Evolutionary conservation across 2,329 filamentous ascomycete genomes (phyloP), one percentile per base, ranked within the genome.

Genomic region (Phaeophleospora eucalypticola): DNA sequence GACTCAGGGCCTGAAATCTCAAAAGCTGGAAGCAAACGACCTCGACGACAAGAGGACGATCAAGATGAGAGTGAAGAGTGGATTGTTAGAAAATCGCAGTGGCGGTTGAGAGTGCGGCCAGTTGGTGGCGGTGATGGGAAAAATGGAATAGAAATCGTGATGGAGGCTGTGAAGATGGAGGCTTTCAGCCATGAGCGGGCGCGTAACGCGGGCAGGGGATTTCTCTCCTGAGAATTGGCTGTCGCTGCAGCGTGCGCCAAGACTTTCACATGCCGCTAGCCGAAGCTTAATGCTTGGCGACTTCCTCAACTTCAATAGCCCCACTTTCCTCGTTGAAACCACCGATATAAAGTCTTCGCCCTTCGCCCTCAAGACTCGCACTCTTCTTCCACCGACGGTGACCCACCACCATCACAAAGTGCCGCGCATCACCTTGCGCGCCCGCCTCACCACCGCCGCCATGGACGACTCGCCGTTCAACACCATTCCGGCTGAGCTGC

Each of bases 91-190:
- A 63, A 57, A 36, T 52, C 52, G 17, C 62, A 64, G 36, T 64
- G 60, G 60, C 46, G 61, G 24, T 18, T 63, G 14, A 49, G 56
- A 19, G 52, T 61, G 14, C 59, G 62, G 49, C 49, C 56, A n/a
- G 19, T 48, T 32, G 35, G 24, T n/a, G 52, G 47, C 24, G 49
- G 27, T 16, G 36, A 36, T 38, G 58, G 51, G 6, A 54, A 46
- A 46, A 48, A 46, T 44, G 53, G 47, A 9, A 50, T 61, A 54
- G 62, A 65, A 47, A 51, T 62, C 3, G 52, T 61, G 7, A 43
- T 62, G 14, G 53, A 49, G 14, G 62, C 63, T 7, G 61, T 65
- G 14, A 65, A 63, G 54, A 53, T 65, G 12, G 59, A 63, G 29
- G 62, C 59, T n/a, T 58, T 46, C 27, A 57, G 52, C 15, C 53